Evolutionary conservation across 345 rosid species (phyloP).

Genomic region (Citrus medica): DNA sequence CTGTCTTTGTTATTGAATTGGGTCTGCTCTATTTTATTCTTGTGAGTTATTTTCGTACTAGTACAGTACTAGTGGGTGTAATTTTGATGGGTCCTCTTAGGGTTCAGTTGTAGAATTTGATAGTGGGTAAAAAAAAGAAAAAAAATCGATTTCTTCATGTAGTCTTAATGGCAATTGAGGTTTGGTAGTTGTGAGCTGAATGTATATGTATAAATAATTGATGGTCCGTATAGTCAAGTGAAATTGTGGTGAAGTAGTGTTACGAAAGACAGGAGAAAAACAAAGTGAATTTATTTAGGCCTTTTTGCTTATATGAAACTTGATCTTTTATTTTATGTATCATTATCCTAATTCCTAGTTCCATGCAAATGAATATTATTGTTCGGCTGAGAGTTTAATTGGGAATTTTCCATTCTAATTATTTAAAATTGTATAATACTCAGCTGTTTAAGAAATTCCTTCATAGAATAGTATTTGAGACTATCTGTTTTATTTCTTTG

Average conservation of each 20-base stretch:
- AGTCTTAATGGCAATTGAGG: neutral
- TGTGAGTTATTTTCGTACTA: neutral
- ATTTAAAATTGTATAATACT: neutral
- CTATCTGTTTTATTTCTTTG: neutral
- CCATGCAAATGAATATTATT: neutral
- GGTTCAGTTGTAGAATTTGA: neutral
- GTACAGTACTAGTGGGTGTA: neutral
- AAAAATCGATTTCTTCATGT: neutral
- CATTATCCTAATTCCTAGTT: neutral
- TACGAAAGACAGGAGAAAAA: neutral
- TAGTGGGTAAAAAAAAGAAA: neutral
- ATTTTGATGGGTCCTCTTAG: neutral
- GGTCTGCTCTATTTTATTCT: conserved; percentile 1
- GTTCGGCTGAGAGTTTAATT: neutral
- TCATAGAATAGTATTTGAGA: neutral
- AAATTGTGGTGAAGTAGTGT: neutral
- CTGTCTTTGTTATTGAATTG: neutral
- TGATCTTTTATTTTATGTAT: neutral
- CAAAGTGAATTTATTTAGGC: neutral
- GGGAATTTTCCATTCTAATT: neutral
- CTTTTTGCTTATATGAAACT: neutral
- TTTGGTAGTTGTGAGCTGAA: neutral
- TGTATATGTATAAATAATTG: neutral
- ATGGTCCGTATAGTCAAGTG: neutral
- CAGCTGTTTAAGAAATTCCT: neutral